Conservation (phyloP, 2,329 filamentous ascomycete genomes). For the Stenocarpella maydis region DNA sequence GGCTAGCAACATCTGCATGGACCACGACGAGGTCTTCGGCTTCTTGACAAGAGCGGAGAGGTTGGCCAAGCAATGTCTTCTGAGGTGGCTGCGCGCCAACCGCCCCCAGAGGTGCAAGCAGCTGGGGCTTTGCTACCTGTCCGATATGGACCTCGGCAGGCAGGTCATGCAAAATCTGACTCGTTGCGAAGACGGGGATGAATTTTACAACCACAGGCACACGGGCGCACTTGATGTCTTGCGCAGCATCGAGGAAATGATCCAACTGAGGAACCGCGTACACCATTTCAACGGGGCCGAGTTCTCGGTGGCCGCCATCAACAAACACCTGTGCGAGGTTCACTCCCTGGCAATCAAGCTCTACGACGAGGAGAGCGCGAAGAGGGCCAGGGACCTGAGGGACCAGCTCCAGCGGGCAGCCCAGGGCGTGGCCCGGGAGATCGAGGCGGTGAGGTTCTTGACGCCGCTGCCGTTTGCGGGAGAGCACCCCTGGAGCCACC, state of each 20-base stretch:
- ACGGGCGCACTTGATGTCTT: background rate
- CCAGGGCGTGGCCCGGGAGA: background rate
- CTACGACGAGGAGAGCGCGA: background rate
- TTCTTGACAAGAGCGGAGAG: background rate
- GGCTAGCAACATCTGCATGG: background rate
- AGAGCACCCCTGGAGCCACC: background rate
- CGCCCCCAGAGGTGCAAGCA: background rate
- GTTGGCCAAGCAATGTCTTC: background rate
- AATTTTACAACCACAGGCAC: background rate
- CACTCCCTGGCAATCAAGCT: background rate
- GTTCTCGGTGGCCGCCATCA: background rate
- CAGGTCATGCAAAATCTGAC: background rate
- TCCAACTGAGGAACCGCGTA: background rate
- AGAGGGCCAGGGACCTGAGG: background rate
- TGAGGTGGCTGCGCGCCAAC: background rate
- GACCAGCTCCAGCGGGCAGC: background rate
- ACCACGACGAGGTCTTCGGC: background rate
- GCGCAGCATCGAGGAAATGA: background rate
- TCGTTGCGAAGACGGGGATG: accelerated
- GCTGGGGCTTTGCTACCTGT: background rate
- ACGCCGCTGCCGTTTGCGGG: background rate
- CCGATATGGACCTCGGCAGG: background rate
- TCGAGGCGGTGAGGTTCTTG: background rate
- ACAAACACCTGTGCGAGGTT: background rate
- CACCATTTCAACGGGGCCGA: background rate